These are phyloP conservation scores for Immersiporthe knoxdaviesiana DNA, from an alignment of 2,329 filamentous ascomycete species.

Conservation along the genomic window DNA sequence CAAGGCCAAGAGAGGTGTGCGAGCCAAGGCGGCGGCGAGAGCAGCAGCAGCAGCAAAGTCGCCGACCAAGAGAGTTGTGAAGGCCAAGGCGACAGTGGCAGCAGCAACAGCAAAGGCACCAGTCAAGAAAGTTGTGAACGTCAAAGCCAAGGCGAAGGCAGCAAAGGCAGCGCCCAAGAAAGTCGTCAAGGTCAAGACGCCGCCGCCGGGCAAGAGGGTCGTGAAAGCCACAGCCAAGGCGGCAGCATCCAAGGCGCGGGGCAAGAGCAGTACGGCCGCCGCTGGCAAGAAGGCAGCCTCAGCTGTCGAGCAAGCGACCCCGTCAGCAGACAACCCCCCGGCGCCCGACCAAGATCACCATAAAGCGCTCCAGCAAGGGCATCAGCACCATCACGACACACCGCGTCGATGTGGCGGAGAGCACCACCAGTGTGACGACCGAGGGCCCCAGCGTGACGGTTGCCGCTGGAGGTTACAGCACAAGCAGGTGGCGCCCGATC, in stretches of 20 bases:
- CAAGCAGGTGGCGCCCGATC: slow-evolving; percentile 11
- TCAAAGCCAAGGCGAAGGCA: slow-evolving; percentile 4
- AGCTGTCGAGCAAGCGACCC: too few species aligned
- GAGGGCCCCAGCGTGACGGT: background rate
- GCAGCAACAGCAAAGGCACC: background rate
- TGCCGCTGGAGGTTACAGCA: background rate
- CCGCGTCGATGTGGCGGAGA: too few species aligned
- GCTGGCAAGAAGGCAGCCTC: slow-evolving; percentile 6
- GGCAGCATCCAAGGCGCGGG: too few species aligned
- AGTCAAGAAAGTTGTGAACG: background rate
- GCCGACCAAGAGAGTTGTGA: slow-evolving; percentile 5
- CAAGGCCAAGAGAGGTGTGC: slow-evolving; percentile 10
- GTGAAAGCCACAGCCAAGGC: too few species aligned
- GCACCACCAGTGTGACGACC: slow-evolving; percentile 12
- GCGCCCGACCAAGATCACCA: slow-evolving; percentile 12
- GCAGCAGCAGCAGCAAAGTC: background rate
- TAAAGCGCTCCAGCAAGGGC: slow-evolving; percentile 15
- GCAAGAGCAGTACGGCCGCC: background rate
- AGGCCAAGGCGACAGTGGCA: background rate
- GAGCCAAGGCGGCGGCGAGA: slow-evolving; percentile 3
- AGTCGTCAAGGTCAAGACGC: too few species aligned
- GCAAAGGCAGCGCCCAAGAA: too few species aligned
- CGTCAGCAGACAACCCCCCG: background rate
- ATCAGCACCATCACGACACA: slow-evolving; percentile 19
- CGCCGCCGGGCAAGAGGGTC: too few species aligned